A percentile compares a stretch with the other conserved stretches of the same genome.
Evolutionary conservation across 345 rosid genomes (phyloP).

Genomic region (Gossypium bickii): DNA sequence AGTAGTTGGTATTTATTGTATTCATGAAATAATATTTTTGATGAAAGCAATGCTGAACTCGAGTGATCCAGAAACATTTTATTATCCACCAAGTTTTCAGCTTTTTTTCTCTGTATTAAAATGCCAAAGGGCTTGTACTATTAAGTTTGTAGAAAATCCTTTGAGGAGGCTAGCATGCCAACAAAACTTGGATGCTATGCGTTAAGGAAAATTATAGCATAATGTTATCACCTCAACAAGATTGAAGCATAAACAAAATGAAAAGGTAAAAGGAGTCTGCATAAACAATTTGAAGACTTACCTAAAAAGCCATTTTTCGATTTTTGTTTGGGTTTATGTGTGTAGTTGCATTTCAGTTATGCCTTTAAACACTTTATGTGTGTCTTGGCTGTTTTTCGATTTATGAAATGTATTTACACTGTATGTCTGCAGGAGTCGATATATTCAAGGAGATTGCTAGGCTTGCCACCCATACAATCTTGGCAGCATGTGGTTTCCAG

Average conservation of each 20-base stretch:
- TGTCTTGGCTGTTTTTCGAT: not conserved
- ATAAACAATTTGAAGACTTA: not conserved
- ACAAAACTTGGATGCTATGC: not conserved
- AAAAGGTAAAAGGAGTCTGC: not conserved
- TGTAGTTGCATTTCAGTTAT: not conserved
- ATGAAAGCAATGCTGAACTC: not conserved
- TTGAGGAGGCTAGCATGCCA: not conserved
- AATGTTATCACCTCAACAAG: not conserved
- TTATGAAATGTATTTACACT: not conserved
- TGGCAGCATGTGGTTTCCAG: slow-evolving; percentile 48
- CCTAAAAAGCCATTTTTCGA: not conserved
- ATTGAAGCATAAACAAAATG: not conserved
- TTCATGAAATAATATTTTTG: not conserved
- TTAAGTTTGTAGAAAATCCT: not conserved
- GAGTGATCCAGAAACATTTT: not conserved
- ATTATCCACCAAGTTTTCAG: not conserved
- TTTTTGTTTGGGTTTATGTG: not conserved
- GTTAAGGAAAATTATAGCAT: not conserved
- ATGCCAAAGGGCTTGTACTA: not conserved
- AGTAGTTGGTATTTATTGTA: not conserved
- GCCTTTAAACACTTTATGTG: too few relatives aligned
- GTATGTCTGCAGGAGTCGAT: slow-evolving; percentile 31
- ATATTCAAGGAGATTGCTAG: slow-evolving; percentile 49
- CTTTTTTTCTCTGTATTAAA: not conserved
- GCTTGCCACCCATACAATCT: slow-evolving; percentile 42